Conservation (phyloP, 2,329 filamentous ascomycete species). For the Aspergillus thermomutatus region DNA sequence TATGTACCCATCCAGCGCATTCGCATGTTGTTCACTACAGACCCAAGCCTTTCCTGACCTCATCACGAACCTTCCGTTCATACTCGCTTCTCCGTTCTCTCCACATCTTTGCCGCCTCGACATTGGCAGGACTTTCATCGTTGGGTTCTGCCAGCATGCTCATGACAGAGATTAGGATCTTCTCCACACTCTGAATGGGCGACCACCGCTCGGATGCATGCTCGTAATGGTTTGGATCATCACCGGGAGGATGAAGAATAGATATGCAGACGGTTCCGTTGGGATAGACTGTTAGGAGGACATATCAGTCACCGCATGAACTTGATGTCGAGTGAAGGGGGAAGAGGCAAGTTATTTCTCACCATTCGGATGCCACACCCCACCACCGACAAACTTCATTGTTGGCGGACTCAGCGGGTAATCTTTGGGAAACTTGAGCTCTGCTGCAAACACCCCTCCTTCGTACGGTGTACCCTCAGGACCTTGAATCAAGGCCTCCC, state of each 20-base stretch:
- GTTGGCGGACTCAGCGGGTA: constrained; percentile 94
- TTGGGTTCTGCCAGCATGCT: constrained; percentile 98
- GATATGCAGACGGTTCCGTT: constrained; percentile 94
- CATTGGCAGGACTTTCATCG: constrained; percentile 93
- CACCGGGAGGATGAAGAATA: constrained; percentile 93
- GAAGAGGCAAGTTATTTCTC: constrained; percentile 20
- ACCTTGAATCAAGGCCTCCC: constrained; percentile 95
- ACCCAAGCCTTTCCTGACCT: constrained; percentile 75
- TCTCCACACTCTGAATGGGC: constrained; percentile 95
- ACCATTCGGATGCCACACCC: constrained; percentile 96
- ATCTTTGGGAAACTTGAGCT: constrained; percentile 91
- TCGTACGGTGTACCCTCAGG: constrained; percentile 95
- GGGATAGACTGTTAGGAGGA: constrained; percentile 67
- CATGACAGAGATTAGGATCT: constrained; percentile 95
- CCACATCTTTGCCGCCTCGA: constrained; percentile 97
- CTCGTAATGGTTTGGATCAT: constrained; percentile 98
- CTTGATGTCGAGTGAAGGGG: background rate
- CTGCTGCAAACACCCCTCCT: constrained; percentile 90
- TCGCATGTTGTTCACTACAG: constrained; percentile 48
- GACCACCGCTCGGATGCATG: constrained; percentile 94
- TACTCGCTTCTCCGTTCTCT: constrained; percentile 79
- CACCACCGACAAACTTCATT: constrained; percentile 89
- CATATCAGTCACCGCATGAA: background rate
- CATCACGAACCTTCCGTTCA: constrained; percentile 77
- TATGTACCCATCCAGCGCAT: background rate